Evolutionary conservation across 2,329 filamentous ascomycete species (phyloP).

Genomic region (Reticulascus tulasneorum): DNA sequence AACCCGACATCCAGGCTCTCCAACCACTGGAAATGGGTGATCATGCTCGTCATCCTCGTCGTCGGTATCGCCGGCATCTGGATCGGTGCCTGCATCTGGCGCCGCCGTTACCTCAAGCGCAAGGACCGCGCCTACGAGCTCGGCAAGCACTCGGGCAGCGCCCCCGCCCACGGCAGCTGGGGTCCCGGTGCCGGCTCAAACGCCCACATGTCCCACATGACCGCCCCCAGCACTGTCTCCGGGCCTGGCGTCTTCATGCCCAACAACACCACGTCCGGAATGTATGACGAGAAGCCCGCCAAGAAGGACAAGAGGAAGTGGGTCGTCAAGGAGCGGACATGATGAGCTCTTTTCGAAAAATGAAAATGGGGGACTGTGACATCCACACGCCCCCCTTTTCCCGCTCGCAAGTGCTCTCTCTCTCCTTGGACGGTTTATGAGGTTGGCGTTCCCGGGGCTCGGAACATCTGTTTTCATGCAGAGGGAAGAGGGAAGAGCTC

Average conservation of each 20-base stretch:
- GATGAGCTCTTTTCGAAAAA: no score
- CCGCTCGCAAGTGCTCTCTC: no score
- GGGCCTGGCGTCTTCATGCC: constrained; percentile 30
- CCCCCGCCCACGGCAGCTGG: constrained; percentile 28
- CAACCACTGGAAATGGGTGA: constrained; percentile 73
- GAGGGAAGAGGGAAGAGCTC: no score
- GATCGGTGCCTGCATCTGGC: constrained; percentile 65
- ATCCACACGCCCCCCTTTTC: no score
- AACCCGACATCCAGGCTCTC: constrained; percentile 51
- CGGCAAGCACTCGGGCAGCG: constrained; percentile 32
- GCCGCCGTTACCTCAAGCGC: constrained; percentile 69
- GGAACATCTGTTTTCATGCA: no score
- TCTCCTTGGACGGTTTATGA: no score
- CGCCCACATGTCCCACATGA: constrained; percentile 17
- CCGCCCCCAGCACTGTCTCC: constrained; percentile 22
- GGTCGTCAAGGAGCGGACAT: constrained; percentile 40
- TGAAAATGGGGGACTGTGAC: no score
- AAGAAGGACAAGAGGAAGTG: constrained; percentile 47
- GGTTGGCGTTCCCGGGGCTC: no score
- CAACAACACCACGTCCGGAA: constrained; percentile 18
- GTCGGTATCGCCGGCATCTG: constrained; percentile 65
- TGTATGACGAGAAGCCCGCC: constrained; percentile 29
- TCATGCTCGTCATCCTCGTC: constrained; percentile 73
- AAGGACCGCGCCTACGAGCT: constrained; percentile 55
- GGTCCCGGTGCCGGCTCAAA: constrained; percentile 22